Evolutionary conservation across 352 stramenopile species (phyloP), one percentile per base, ranked within the genome.

Genomic region (Phytophthora pistaciae): DNA sequence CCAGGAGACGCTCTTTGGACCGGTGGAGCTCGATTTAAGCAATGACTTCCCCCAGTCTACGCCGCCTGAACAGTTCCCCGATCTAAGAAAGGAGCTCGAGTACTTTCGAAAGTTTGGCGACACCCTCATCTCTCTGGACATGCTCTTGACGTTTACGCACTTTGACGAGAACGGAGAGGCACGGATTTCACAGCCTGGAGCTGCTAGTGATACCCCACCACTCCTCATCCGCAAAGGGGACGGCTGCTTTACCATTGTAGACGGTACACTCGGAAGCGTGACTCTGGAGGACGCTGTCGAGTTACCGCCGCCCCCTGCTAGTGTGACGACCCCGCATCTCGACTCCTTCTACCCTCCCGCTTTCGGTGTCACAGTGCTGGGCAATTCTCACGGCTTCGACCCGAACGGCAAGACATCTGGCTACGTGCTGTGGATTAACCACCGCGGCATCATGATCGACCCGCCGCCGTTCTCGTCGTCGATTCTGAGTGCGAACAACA

Each of bases 401-500:
- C 94, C 95, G 49, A 96, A 91, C 60, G 97, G 97, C 55, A 92
- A 89, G 60, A 98, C 96, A 11, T 98, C 93, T 13, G 97, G 97
- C 16, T 99, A 99, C 76, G 97, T 99, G 40, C 80, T 99, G 5
- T 99, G 97, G 97, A 98, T 99, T 58, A 99, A 99, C 72, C 93
- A 97, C 40, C 78, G 96, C 52, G 97, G 97, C 29, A 96, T 99
- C 56, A 99, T 99, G 97, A 98, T 99, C 68, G 97, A 99, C 71
- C 97, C 97, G 20, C 97, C 97, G 21, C 96, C 97, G 5, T 96
- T 97, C 59, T 96, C 91, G 40, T 95, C 87, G 21, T 91, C 87
- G 16, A 93, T 97, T 46, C 67, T 97, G 38, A 79, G 91, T 31
- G 87, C 88, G 23, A 96, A 94, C 75, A 95, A 94, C 60, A 97